These are phyloP conservation scores for Nannochloris sp. DNA, from an alignment of 139 green algal genomes.

Conservation along the genomic window DNA sequence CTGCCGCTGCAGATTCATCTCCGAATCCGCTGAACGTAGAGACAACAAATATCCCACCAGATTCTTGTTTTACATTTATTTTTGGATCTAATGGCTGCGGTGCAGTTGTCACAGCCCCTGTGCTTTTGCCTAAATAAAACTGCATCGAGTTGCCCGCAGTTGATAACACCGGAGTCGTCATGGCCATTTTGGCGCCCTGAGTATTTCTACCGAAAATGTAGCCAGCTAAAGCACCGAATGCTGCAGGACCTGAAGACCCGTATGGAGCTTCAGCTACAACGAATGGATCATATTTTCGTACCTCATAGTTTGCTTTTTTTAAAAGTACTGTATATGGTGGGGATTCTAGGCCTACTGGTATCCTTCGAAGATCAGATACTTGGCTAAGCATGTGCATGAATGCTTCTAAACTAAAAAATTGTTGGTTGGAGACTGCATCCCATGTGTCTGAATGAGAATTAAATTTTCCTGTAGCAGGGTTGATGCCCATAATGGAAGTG, in stretches of 20 bases:
- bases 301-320: conserved; percentile 54
- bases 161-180: conserved; percentile 65
- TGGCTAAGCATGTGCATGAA: conserved; percentile 16
- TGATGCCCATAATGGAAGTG: conserved; percentile 54
- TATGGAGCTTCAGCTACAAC: conserved; percentile 43
- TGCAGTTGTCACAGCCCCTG: background rate
- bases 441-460: conserved; percentile 37
- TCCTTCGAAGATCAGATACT: conserved; percentile 1
- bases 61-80: background rate
- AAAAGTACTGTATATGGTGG: conserved; percentile 42
- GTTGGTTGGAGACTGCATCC: conserved; percentile 14
- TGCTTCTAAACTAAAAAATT: conserved; percentile 15
- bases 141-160: conserved; percentile 26
- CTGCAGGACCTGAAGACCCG: conserved; percentile 12
- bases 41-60: conserved; percentile 26
- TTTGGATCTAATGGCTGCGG: background rate
- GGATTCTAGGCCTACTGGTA: conserved; percentile 23
- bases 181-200: conserved; percentile 49
- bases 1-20: background rate
- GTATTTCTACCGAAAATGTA: conserved; percentile 84
- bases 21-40: conserved; percentile 16
- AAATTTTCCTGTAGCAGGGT: conserved; percentile 39
- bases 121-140: conserved; percentile 13
- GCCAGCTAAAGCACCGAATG: conserved; percentile 58
- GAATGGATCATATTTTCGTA: conserved; percentile 63